These are phyloP conservation scores for Penicillium samsonianum DNA, from an alignment of 495 filamentous ascomycete genomes.

Conservation along the genomic window DNA sequence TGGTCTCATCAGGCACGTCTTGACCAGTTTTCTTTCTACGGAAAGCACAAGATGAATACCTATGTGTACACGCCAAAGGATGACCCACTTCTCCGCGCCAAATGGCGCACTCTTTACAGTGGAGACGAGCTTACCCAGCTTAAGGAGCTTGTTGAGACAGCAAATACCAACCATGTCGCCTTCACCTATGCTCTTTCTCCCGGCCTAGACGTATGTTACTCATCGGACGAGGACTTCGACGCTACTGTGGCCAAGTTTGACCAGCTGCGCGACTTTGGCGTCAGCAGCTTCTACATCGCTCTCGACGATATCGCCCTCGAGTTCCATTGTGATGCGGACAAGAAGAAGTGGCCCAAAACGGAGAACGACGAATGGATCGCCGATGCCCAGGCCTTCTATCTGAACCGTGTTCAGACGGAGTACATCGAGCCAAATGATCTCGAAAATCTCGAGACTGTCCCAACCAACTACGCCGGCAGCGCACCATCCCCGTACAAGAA, in stretches of 20 bases:
- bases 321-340: conserved; percentile 20
- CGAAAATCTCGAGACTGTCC: conserved; percentile 18
- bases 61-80: conserved; percentile 23
- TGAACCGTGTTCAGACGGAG: conserved; percentile 18
- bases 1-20: conserved; percentile 23
- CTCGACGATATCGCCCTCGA: conserved; percentile 17
- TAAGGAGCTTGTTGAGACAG: conserved; percentile 16
- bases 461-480: conserved; percentile 21
- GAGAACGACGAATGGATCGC: conserved; percentile 12
- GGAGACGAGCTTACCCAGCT: conserved; percentile 15
- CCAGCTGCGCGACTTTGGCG: conserved; percentile 17
- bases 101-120: conserved; percentile 19
- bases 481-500: conserved; percentile 17
- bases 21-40: conserved; percentile 20
- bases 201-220: conserved; percentile 18
- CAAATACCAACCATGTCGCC: conserved; percentile 21
- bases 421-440: conserved; percentile 16
- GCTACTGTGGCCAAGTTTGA: conserved; percentile 17
- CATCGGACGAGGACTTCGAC: conserved; percentile 15
- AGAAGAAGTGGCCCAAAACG: conserved; percentile 5
- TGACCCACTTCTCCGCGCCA: conserved; percentile 18
- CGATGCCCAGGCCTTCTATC: conserved; percentile 19
- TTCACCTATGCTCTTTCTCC: conserved; percentile 22
- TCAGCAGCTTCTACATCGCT: conserved; percentile 19
- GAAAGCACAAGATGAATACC: conserved; percentile 24